Percentiles rank a stretch among this genome's conserved stretches.
Conservation (phyloP, 2,329 filamentous ascomycete species). For the Exophiala lecanii-corni region DNA sequence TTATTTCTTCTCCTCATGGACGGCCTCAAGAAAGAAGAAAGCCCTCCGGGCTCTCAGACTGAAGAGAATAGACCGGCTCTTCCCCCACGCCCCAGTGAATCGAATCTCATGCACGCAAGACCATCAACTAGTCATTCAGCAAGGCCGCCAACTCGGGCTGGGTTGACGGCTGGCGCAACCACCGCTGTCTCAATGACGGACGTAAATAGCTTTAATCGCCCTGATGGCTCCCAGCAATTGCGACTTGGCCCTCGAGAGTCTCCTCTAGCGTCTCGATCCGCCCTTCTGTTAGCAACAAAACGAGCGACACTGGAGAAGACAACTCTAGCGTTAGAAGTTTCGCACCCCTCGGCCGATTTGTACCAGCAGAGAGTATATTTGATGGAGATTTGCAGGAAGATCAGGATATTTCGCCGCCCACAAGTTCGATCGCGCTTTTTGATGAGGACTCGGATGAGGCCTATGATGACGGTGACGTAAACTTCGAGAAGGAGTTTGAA, state of each 20-base stretch:
- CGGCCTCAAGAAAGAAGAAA: neutral
- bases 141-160: conserved; percentile 32
- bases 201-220: conserved; percentile 69
- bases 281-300: conserved; percentile 42
- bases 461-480: conserved; percentile 52
- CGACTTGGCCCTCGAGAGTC: conserved; percentile 45
- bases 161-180: conserved; percentile 62
- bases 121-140: conserved; percentile 26
- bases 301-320: conserved; percentile 48
- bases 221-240: conserved; percentile 63
- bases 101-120: conserved; percentile 28
- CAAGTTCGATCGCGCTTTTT: conserved; percentile 31
- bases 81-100: conserved; percentile 40
- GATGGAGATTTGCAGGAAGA: conserved; percentile 55
- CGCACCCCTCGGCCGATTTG: conserved; percentile 51
- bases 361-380: conserved; percentile 72
- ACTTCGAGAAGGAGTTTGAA: conserved; percentile 76
- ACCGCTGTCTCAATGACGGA: conserved; percentile 80
- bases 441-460: conserved; percentile 16
- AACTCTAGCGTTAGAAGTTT: conserved; percentile 48
- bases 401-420: conserved; percentile 34
- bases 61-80: conserved; percentile 41
- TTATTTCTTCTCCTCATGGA: too few relatives aligned
- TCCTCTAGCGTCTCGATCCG: conserved; percentile 25
- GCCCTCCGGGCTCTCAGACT: conserved; percentile 4